Evolutionary conservation across 129 eudicot species (phyloP), one percentile per base, ranked within the genome.

Genomic region (Centella asiatica): DNA sequence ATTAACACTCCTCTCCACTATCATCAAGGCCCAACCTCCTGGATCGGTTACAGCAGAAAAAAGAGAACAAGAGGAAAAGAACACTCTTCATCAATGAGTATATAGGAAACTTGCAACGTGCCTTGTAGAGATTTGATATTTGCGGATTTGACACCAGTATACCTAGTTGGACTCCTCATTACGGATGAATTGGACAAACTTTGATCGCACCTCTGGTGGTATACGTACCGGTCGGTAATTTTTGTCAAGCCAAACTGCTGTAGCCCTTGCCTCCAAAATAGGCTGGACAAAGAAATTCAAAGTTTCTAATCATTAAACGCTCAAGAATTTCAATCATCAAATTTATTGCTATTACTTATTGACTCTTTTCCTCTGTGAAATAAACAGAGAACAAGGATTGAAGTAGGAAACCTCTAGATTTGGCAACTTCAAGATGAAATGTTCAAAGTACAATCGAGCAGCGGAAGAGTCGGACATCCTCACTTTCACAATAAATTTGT

Each of bases 231-330:
- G 96, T 18, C 81, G 90, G 62, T 93, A 87, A 68, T 68, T 80
- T 66, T 82, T 87, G 75, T 93, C 88, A 11, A 93, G 96, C 96
- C 96, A 93, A 68, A 93, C 88, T 52, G 81, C 92, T 1, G 95
- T 93, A 36, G 78, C 96, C 32, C 45, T 87, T 57, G 99, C 99
- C 76, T 93, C 92, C 67, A 93, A 57, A 44, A 93, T 68, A 13
- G 87, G 92, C 99, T 90, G 66, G 19, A 75, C 29, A 56, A 60
- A 65, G 18, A 81, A 24, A 58, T 5, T 33, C 39, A 66, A 26
- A 37, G n/a, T n/a, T n/a, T n/a, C n/a, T n/a, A n/a, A n/a, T n/a
- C n/a, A n/a, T n/a, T n/a, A n/a, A n/a, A n/a, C n/a, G n/a, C n/a
- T n/a, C n/a, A n/a, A n/a, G 8, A 31, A 13, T 44, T 32, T 31